phyloP scores from a whole-genome alignment of 768 basidiomycete genomes.

The Tylopilus subfusipes region DNA sequence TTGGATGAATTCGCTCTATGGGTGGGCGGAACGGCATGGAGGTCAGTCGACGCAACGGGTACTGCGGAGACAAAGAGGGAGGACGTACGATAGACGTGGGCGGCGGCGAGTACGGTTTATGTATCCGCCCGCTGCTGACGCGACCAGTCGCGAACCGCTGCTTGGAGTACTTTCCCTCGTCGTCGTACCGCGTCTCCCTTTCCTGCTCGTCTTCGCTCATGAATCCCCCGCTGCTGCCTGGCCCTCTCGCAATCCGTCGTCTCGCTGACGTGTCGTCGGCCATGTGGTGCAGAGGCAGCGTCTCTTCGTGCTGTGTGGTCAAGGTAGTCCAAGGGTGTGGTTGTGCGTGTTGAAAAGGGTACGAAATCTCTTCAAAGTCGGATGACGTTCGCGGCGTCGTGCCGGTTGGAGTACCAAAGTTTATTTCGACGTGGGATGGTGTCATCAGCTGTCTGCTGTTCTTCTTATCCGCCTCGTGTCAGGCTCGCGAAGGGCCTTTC shows the following conservation, averaged over 20 bases:
- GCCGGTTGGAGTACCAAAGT: slow-evolving; percentile 59
- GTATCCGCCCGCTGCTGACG: slow-evolving; percentile 56
- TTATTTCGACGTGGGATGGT: slow-evolving; percentile 64
- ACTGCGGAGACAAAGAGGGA: slow-evolving; percentile 7
- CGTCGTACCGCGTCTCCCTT: slow-evolving; percentile 39
- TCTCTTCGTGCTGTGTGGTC: slow-evolving; percentile 34
- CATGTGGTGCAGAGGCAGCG: slow-evolving; percentile 53
- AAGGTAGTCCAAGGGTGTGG: slow-evolving; percentile 28
- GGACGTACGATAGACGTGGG: slow-evolving; percentile 59
- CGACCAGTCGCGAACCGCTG: slow-evolving; percentile 35
- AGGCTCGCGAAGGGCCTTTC: slow-evolving; percentile 5
- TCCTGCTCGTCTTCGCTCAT: slow-evolving; percentile 28
- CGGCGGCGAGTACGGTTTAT: slow-evolving; percentile 60
- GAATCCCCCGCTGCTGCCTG: slow-evolving; percentile 31
- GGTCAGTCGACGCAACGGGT: not conserved
- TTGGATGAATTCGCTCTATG: slow-evolving; percentile 72
- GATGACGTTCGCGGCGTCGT: slow-evolving; percentile 49
- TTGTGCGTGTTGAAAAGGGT: slow-evolving; percentile 43
- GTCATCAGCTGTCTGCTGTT: slow-evolving; percentile 43
- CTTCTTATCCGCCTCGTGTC: slow-evolving; percentile 7
- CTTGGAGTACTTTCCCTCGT: slow-evolving; percentile 67
- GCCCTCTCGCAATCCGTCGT: slow-evolving; percentile 40
- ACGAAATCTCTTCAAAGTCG: slow-evolving; percentile 69
- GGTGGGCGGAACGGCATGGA: not conserved
- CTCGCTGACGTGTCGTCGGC: slow-evolving; percentile 46